Conservation (phyloP, 73 alveolate genomes). For the Paramecium sexaurelia region DNA sequence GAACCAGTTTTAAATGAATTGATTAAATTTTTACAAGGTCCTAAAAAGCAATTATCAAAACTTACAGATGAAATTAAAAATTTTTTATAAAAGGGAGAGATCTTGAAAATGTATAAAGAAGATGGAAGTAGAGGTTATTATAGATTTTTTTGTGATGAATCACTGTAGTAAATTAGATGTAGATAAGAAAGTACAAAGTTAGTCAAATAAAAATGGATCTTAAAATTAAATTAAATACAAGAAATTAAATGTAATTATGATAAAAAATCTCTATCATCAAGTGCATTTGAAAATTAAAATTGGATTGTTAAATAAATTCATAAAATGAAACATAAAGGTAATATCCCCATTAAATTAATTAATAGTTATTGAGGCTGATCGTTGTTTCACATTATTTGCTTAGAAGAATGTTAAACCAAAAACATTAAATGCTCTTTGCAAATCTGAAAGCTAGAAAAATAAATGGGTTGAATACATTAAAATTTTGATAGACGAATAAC, state of each 20-base stretch:
- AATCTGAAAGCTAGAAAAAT: neutral
- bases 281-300: slow-evolving; percentile 30
- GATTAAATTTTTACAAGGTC: neutral
- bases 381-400: neutral
- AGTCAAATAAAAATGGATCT: slow-evolving; percentile 42
- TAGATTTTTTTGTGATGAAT: slow-evolving; percentile 41
- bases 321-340: slow-evolving; percentile 50
- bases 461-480: slow-evolving; percentile 50
- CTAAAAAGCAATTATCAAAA: neutral
- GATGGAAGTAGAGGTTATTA: slow-evolving; percentile 59
- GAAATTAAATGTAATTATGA: neutral
- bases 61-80: slow-evolving; percentile 42
- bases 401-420: slow-evolving; percentile 1
- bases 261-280: neutral
- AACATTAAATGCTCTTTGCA: neutral
- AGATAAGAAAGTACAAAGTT: neutral
- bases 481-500: slow-evolving; percentile 17
- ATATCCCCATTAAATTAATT: neutral
- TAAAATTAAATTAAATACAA: neutral
- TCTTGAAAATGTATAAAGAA: slow-evolving; percentile 27
- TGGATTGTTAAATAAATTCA: slow-evolving; percentile 32
- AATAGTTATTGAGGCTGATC: slow-evolving; percentile 4
- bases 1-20: neutral
- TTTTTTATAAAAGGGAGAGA: slow-evolving; percentile 18
- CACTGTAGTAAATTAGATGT: neutral